These are phyloP conservation scores for Bryoglossum gracile DNA, from an alignment of 495 filamentous ascomycete genomes.

Conservation along the genomic window DNA sequence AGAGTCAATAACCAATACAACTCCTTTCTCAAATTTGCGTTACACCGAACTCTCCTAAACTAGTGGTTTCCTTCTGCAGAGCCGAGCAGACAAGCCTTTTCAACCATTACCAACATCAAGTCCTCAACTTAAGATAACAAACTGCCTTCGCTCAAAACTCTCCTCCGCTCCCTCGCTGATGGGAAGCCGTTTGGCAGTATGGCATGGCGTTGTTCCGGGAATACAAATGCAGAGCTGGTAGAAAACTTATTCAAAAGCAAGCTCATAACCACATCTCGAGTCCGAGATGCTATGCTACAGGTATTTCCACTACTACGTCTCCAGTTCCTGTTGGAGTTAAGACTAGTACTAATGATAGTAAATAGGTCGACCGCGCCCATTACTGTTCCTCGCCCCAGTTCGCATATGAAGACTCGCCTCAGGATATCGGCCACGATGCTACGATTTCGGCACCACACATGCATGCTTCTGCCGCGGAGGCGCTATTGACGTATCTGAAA, in stretches of 20 bases:
- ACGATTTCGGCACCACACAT: conserved; percentile 98
- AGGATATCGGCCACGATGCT: conserved; percentile 76
- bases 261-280: conserved; percentile 62
- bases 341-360: background rate
- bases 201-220: conserved; percentile 86
- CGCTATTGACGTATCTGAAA: conserved; percentile 53
- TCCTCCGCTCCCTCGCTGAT: conserved; percentile 1
- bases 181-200: conserved; percentile 38
- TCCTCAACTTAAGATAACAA: background rate
- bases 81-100: too few species aligned
- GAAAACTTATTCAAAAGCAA: conserved; percentile 66
- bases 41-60: too few species aligned
- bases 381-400: conserved; percentile 53
- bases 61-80: too few species aligned
- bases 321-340: conserved; percentile 1
- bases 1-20: too few species aligned
- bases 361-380: conserved; percentile 81
- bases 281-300: conserved; percentile 71
- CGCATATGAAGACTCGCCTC: conserved; percentile 86
- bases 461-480: conserved; percentile 75
- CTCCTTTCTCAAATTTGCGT: too few species aligned
- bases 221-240: conserved; percentile 68
- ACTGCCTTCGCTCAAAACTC: conserved; percentile 1
- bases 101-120: background rate
- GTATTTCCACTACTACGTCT: conserved; percentile 35